A percentile compares a stretch with the other conserved stretches of the same genome.
Evolutionary conservation across 768 basidiomycete genomes (phyloP).

Genomic region (Auricularia cornea): DNA sequence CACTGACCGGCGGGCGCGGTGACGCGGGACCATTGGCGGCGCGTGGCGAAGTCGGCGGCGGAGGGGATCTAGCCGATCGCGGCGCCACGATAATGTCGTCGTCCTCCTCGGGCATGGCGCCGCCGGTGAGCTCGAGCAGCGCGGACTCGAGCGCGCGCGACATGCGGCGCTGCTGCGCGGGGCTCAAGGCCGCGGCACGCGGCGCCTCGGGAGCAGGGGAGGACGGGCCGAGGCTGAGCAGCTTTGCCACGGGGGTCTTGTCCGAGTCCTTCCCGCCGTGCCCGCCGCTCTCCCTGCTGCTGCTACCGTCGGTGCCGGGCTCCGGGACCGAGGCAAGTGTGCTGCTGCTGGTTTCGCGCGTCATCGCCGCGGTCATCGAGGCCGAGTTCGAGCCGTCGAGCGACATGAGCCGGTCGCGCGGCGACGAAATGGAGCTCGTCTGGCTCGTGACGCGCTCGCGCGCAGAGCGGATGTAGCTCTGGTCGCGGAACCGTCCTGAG

Average conservation of each 20-base stretch:
- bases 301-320: not conserved
- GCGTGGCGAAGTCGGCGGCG: slow-evolving; percentile 2
- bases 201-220: not conserved
- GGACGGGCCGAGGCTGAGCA: slow-evolving; percentile 18
- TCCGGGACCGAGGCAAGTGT: not conserved
- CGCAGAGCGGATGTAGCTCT: slow-evolving; percentile 54
- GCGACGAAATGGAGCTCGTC: not conserved
- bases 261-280: not conserved
- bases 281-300: not conserved
- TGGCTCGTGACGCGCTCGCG: slow-evolving; percentile 8
- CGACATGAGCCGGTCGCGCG: not conserved
- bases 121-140: slow-evolving; percentile 31
- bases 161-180: slow-evolving; percentile 48
- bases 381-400: not conserved
- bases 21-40: not conserved
- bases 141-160: slow-evolving; percentile 69
- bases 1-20: not conserved
- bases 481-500: slow-evolving; percentile 70
- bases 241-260: slow-evolving; percentile 31
- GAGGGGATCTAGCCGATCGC: slow-evolving; percentile 5
- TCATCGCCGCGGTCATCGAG: not conserved
- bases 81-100: slow-evolving; percentile 12
- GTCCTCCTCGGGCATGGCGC: slow-evolving; percentile 67
- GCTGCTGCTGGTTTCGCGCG: not conserved
- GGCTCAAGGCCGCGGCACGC: slow-evolving; percentile 37